These are phyloP conservation scores for Cornus suecica DNA, from an alignment of 148 eudicot genomes.

Conservation along the genomic window DNA sequence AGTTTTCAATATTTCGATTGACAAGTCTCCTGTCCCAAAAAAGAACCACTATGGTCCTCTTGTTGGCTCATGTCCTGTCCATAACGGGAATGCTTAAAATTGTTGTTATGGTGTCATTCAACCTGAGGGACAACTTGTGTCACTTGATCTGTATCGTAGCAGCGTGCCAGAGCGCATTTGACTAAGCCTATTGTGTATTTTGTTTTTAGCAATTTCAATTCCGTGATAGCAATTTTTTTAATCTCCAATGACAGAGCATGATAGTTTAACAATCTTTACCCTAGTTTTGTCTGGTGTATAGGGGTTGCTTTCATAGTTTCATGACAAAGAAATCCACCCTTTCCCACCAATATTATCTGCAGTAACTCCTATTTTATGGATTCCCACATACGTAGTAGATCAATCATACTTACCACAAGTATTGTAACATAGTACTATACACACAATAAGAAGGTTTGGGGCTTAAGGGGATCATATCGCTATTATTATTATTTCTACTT, in stretches of 20 bases:
- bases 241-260: background rate
- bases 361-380: background rate
- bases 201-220: background rate
- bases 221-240: background rate
- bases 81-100: background rate
- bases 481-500: slow-evolving; percentile 22
- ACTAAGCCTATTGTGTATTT: slow-evolving; percentile 3
- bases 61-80: slow-evolving; percentile 14
- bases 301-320: background rate
- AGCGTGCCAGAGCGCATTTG: no score
- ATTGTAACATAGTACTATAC: background rate
- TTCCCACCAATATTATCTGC: background rate
- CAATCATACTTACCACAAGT: background rate
- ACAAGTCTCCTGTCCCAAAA: slow-evolving; percentile 13
- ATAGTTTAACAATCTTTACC: no score
- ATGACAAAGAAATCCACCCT: background rate
- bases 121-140: slow-evolving; percentile 11
- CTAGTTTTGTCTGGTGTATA: background rate
- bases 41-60: background rate
- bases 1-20: slow-evolving; percentile 15
- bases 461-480: slow-evolving; percentile 16
- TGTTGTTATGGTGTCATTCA: slow-evolving; percentile 15
- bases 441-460: background rate
- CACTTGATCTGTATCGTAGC: slow-evolving; percentile 14
- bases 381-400: background rate